Conservation (phyloP, 805 yeast species). For the Candida ficus region DNA sequence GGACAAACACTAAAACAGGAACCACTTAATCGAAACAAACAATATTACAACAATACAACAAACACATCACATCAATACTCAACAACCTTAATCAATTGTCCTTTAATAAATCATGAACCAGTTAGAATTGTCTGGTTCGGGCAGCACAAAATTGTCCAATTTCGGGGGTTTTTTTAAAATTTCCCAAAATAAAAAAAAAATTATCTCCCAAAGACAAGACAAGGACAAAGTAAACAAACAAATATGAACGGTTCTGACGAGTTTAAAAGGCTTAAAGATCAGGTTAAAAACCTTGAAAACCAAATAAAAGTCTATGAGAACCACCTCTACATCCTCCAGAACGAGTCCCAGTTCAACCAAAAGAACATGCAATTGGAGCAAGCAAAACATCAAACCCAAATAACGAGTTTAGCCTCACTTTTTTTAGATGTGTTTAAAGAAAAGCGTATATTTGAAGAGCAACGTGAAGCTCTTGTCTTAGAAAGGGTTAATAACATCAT, state of each 20-base stretch:
- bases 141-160: neutral
- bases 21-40: too few relatives aligned
- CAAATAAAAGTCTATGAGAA: slow-evolving; percentile 21
- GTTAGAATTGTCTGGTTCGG: too few relatives aligned
- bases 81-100: too few relatives aligned
- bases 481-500: slow-evolving; percentile 21
- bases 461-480: slow-evolving; percentile 17
- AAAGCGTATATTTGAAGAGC: slow-evolving; percentile 21
- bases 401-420: slow-evolving; percentile 20
- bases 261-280: slow-evolving; percentile 20
- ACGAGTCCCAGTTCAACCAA: slow-evolving; percentile 20
- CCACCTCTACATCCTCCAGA: slow-evolving; percentile 21
- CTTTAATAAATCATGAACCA: too few relatives aligned
- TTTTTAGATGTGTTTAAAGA: slow-evolving; percentile 23
- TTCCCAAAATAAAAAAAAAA: neutral
- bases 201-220: neutral
- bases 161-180: too few relatives aligned
- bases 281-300: slow-evolving; percentile 20
- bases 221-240: neutral
- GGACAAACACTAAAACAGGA: too few relatives aligned
- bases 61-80: too few relatives aligned
- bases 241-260: slow-evolving; percentile 14
- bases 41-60: too few relatives aligned
- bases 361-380: slow-evolving; percentile 23
- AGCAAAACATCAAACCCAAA: slow-evolving; percentile 22